Base-by-base conservation (phyloP, 495 filamentous ascomycete species). In the Hypoxylon lienhwacheense region DNA sequence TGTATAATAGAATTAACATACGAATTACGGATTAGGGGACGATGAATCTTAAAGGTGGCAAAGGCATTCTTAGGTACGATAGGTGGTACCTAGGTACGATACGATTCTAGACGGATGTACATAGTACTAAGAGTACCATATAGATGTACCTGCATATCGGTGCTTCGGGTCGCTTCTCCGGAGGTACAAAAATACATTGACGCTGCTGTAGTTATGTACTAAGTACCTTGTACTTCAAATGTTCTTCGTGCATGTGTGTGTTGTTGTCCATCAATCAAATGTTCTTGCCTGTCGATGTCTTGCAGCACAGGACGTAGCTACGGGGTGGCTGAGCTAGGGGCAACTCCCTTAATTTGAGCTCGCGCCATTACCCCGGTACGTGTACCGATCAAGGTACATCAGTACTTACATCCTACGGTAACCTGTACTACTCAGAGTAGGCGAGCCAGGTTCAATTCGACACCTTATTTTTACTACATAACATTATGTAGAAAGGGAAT, bases 61-160 rank as follows among this genome's bases (percentile, higher is more conserved):
- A n/a, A n/a, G n/a, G n/a, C n/a, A n/a, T n/a, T n/a, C n/a, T n/a
- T n/a, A n/a, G n/a, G n/a, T n/a, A n/a, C n/a, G n/a, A n/a, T n/a
- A n/a, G n/a, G n/a, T n/a, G n/a, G n/a, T n/a, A n/a, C n/a, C n/a
- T n/a, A n/a, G n/a, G n/a, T n/a, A n/a, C n/a, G n/a, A n/a, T n/a
- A n/a, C n/a, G n/a, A n/a, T n/a, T n/a, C n/a, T n/a, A n/a, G n/a
- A n/a, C n/a, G n/a, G n/a, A n/a, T n/a, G n/a, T n/a, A n/a, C n/a
- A n/a, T n/a, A n/a, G n/a, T n/a, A n/a, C n/a, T n/a, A n/a, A n/a
- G n/a, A n/a, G n/a, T n/a, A n/a, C n/a, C n/a, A n/a, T n/a, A n/a
- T 65, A 63, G 61, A 61, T 64, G 65, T 65, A 65, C 65, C 62
- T 67, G 65, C 65, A 67, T 67, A 60, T 57, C 65, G 65, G 65